These are phyloP conservation scores for Pelargonium nanum DNA, from an alignment of 345 rosid species.

Conservation along the genomic window DNA sequence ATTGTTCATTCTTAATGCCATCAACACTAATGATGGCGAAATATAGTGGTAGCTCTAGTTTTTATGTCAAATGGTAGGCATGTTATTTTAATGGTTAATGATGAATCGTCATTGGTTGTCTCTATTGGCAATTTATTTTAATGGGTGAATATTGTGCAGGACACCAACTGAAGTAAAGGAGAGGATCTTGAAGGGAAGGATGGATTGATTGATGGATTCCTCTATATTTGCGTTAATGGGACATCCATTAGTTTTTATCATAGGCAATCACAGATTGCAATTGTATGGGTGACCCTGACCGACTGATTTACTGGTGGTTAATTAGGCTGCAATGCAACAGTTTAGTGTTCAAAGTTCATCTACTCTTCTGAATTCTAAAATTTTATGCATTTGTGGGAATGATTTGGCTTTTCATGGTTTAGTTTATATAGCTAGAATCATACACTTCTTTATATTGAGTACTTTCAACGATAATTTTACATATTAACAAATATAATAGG, in stretches of 20 bases:
- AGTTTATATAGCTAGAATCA: too few species aligned
- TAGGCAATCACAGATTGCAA: too few species aligned
- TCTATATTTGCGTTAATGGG: neutral
- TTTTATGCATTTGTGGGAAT: neutral
- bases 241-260: neutral
- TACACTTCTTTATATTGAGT: too few species aligned
- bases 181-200: conserved; percentile 89
- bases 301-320: too few species aligned
- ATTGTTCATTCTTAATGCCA: too few species aligned
- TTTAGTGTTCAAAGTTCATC: neutral
- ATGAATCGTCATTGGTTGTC: neutral
- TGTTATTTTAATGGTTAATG: neutral
- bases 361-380: neutral
- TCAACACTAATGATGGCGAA: neutral
- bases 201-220: conserved; percentile 45
- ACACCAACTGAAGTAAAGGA: conserved; percentile 80
- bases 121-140: neutral
- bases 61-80: neutral
- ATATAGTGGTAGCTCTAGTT: neutral
- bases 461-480: too few species aligned
- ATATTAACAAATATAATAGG: too few species aligned
- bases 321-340: neutral
- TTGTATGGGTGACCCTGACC: too few species aligned
- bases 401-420: neutral
- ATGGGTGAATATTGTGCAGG: conserved; percentile 26